Percentiles rank a stretch among this genome's conserved stretches.
phyloP scores from a whole-genome alignment of 31 red algal genomes.

The Asparagopsis taxiformis region DNA sequence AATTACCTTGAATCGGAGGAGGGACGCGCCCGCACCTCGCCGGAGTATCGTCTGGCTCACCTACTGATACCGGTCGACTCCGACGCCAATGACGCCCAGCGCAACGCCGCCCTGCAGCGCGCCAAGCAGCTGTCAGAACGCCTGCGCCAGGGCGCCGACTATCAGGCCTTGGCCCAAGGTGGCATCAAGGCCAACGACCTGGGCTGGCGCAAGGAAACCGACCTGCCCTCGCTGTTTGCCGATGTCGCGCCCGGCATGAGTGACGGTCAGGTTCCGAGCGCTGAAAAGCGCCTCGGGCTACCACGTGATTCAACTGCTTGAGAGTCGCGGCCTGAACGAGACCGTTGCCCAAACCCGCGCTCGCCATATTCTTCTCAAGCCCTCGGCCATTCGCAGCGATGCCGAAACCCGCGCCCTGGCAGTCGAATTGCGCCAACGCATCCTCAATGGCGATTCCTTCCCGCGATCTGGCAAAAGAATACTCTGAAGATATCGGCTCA shows the following conservation, averaged over 20 bases:
- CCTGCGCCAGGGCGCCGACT: too few relatives aligned
- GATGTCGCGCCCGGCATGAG: too few relatives aligned
- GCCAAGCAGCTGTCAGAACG: neutral
- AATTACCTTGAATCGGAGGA: neutral
- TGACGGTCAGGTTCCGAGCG: too few relatives aligned
- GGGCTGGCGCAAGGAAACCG: neutral
- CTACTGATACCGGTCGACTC: neutral
- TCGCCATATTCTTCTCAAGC: too few relatives aligned
- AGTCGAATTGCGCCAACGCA: too few relatives aligned
- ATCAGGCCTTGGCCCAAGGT: neutral
- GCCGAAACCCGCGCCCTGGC: too few relatives aligned
- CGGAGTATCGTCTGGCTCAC: neutral
- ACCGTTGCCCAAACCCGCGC: too few relatives aligned
- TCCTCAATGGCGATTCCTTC: too few relatives aligned
- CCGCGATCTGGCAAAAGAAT: neutral
- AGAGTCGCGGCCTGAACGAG: too few relatives aligned
- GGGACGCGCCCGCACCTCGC: neutral
- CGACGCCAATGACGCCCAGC: neutral
- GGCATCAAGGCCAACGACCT: neutral
- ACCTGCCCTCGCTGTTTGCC: neutral
- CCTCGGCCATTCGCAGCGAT: too few relatives aligned
- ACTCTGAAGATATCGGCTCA: neutral
- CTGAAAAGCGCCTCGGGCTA: too few relatives aligned
- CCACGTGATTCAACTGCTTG: too few relatives aligned
- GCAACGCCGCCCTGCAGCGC: neutral